These are phyloP conservation scores for Neurospora sp. DNA, from an alignment of 495 filamentous ascomycete genomes.

Conservation along the genomic window DNA sequence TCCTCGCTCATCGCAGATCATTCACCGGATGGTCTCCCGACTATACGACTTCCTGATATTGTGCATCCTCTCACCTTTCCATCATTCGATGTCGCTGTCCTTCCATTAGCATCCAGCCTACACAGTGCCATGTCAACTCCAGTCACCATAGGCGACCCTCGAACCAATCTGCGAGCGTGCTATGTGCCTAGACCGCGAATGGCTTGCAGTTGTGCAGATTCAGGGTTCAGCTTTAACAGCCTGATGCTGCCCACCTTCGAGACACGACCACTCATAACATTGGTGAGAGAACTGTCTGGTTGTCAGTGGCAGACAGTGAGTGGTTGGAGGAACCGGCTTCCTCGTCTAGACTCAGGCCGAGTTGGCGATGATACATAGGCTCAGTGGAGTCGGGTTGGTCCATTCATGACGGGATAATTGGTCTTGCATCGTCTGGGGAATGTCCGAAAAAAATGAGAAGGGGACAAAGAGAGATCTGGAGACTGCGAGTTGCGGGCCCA, in stretches of 20 bases:
- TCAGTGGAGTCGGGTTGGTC: too few relatives aligned
- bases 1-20: not conserved
- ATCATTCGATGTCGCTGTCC: not conserved
- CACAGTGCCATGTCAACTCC: not conserved
- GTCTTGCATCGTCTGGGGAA: too few relatives aligned
- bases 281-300: not conserved
- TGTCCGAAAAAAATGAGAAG: not conserved
- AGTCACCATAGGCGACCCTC: too few relatives aligned
- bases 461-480: not conserved
- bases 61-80: not conserved
- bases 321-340: not conserved
- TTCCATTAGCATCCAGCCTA: not conserved
- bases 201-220: not conserved
- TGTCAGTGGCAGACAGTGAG: not conserved
- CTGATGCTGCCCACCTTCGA: not conserved
- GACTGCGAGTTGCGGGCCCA: not conserved
- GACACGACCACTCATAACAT: not conserved
- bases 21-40: not conserved
- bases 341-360: not conserved
- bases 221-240: not conserved
- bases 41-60: too few relatives aligned
- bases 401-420: too few relatives aligned
- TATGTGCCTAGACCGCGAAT: not conserved
- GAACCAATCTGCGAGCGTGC: not conserved
- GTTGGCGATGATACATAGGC: not conserved